Percentiles rank a stretch among this genome's conserved stretches.
Conservation (phyloP, 805 yeast genomes). For the Sugiyamaella mastotermitis region DNA sequence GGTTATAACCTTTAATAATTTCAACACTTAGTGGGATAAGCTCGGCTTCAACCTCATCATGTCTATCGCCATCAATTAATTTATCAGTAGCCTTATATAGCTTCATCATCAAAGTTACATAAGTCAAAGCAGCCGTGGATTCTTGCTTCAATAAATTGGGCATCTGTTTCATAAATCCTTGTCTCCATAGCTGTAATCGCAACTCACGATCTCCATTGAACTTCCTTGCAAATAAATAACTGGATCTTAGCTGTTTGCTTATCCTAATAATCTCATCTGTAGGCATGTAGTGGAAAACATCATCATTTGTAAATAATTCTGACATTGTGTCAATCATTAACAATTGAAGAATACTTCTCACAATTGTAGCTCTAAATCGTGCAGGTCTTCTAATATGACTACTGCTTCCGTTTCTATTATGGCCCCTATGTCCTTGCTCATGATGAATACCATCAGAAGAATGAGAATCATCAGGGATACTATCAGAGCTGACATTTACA, state of each 20-base stretch:
- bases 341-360: constrained; percentile 85
- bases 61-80: constrained; percentile 35
- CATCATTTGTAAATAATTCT: constrained; percentile 60
- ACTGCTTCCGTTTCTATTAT: background rate
- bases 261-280: constrained; percentile 54
- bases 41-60: constrained; percentile 46
- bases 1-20: constrained; percentile 63
- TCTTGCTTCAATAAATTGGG: constrained; percentile 93
- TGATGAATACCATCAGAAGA: constrained; percentile 15
- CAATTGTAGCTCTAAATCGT: constrained; percentile 67
- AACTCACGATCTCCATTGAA: constrained; percentile 87
- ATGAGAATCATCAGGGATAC: background rate
- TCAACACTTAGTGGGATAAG: constrained; percentile 63
- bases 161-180: constrained; percentile 84
- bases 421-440: no score
- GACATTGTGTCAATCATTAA: constrained; percentile 80
- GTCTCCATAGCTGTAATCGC: constrained; percentile 83
- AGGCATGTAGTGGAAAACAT: constrained; percentile 66
- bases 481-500: background rate
- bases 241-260: constrained; percentile 52
- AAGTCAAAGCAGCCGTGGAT: constrained; percentile 81
- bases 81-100: constrained; percentile 59
- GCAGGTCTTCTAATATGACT: constrained; percentile 35
- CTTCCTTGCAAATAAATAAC: constrained; percentile 76
- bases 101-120: constrained; percentile 71